Percentiles rank a stretch among this genome's conserved stretches.
These are phyloP conservation scores for Ceratocystis smalleyi DNA, from an alignment of 2,329 filamentous ascomycete genomes.

Conservation along the genomic window DNA sequence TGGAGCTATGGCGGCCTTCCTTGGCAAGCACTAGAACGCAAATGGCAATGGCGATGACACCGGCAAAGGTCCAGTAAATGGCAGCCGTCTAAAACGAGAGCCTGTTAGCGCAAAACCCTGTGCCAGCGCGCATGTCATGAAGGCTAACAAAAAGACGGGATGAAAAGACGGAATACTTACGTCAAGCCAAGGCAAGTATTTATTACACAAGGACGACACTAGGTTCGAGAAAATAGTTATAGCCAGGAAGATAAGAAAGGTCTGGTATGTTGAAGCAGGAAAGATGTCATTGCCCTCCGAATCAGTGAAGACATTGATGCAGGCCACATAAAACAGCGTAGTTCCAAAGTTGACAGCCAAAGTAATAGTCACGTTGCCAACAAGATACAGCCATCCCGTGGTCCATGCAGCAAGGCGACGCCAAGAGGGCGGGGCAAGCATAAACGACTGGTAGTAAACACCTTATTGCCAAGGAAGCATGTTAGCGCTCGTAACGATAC, in stretches of 20 bases:
- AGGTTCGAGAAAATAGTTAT: constrained; percentile 49
- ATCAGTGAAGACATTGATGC: constrained; percentile 39
- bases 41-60: constrained; percentile 49
- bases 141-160: neutral
- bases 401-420: constrained; percentile 53
- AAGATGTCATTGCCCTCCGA: constrained; percentile 31
- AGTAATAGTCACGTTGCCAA: constrained; percentile 70
- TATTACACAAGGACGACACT: constrained; percentile 52
- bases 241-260: constrained; percentile 55
- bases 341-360: constrained; percentile 73
- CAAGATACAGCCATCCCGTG: constrained; percentile 60
- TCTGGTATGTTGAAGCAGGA: constrained; percentile 42
- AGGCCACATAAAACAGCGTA: constrained; percentile 44
- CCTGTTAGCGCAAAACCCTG: neutral
- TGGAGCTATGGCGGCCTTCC: constrained; percentile 46
- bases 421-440: constrained; percentile 47
- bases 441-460: constrained; percentile 66
- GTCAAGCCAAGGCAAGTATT: constrained; percentile 51
- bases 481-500: constrained; percentile 8
- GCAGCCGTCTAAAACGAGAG: constrained; percentile 43
- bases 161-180: constrained; percentile 32
- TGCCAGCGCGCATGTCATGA: neutral
- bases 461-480: constrained; percentile 21
- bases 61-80: constrained; percentile 60
- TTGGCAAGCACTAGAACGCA: constrained; percentile 51